Percentiles rank a stretch among this genome's conserved stretches.
phyloP scores from a whole-genome alignment of 2,329 filamentous ascomycete genomes.

The Aurifilum marmelostoma region DNA sequence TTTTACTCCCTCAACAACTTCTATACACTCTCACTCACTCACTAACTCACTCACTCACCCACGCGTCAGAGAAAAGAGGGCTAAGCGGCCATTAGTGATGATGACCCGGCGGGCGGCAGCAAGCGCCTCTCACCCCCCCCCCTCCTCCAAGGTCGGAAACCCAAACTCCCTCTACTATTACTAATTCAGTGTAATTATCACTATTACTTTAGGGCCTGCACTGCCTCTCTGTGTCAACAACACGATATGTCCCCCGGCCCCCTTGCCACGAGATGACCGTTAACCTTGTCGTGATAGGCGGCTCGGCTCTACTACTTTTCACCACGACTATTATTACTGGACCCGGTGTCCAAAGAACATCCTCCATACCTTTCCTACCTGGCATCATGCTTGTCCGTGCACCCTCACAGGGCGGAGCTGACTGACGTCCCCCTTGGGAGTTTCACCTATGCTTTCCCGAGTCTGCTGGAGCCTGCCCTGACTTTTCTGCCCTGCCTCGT shows the following conservation, averaged over 20 bases:
- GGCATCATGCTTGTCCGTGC: conserved; percentile 7
- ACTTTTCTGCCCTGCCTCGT: not conserved
- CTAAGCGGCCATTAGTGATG: not conserved
- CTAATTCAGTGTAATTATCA: too few relatives aligned
- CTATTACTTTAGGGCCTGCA: too few relatives aligned
- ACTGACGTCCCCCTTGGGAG: conserved; percentile 13
- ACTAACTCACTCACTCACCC: not conserved
- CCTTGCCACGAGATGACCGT: not conserved
- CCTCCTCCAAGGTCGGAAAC: too few relatives aligned
- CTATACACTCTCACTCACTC: not conserved
- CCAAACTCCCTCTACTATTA: not conserved
- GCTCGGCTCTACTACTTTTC: not conserved
- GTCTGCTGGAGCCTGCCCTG: not conserved
- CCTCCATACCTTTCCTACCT: not conserved
- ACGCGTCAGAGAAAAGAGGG: not conserved
- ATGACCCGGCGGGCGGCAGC: not conserved
- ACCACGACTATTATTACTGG: not conserved
- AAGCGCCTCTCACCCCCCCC: conserved; percentile 3
- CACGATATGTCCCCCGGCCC: not conserved
- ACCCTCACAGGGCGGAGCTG: not conserved
- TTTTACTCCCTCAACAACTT: not conserved
- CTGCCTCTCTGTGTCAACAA: not conserved
- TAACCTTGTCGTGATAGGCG: not conserved
- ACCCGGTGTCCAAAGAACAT: too few relatives aligned
- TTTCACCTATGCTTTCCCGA: conserved; percentile 16